Percentiles rank a stretch among this genome's conserved stretches.
Evolutionary conservation across 2,329 filamentous ascomycete genomes (phyloP).

Genomic region (Ascosphaera aggregata): DNA sequence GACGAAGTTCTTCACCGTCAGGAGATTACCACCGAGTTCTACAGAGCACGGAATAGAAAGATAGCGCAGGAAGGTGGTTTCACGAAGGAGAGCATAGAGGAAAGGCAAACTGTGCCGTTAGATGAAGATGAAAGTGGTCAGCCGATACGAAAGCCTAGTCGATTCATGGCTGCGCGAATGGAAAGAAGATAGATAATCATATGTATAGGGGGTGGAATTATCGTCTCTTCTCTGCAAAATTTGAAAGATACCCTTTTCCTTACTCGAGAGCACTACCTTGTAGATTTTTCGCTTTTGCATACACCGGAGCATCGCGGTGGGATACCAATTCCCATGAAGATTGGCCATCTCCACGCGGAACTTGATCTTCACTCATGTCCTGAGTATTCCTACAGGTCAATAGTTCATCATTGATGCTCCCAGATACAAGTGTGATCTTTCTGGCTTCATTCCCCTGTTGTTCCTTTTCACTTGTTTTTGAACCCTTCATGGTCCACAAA

Average conservation of each 20-base stretch:
- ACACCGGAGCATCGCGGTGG: neutral
- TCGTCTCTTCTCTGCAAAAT: too few relatives aligned
- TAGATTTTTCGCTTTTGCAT: neutral
- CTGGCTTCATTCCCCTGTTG: conserved; percentile 5
- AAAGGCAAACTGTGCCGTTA: conserved; percentile 35
- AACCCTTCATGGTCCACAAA: neutral
- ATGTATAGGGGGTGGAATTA: too few relatives aligned
- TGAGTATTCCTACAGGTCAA: neutral
- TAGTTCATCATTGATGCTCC: conserved; percentile 3
- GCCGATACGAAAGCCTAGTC: conserved; percentile 18
- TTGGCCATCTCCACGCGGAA: neutral
- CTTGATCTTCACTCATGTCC: neutral
- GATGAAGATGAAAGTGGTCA: conserved; percentile 19
- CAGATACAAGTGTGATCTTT: conserved; percentile 6
- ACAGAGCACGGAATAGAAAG: conserved; percentile 58
- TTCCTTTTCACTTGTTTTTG: neutral
- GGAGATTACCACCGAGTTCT: conserved; percentile 63
- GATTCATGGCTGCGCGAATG: conserved; percentile 24
- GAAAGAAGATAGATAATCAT: conserved; percentile 4
- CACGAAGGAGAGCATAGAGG: conserved; percentile 43
- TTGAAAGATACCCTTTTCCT: too few relatives aligned
- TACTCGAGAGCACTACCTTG: too few relatives aligned
- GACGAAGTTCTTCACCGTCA: conserved; percentile 50
- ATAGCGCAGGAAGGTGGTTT: conserved; percentile 72
- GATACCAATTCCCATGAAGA: neutral